Conservation (phyloP, 148 eudicot genomes). For the Selenicereus undatus region DNA sequence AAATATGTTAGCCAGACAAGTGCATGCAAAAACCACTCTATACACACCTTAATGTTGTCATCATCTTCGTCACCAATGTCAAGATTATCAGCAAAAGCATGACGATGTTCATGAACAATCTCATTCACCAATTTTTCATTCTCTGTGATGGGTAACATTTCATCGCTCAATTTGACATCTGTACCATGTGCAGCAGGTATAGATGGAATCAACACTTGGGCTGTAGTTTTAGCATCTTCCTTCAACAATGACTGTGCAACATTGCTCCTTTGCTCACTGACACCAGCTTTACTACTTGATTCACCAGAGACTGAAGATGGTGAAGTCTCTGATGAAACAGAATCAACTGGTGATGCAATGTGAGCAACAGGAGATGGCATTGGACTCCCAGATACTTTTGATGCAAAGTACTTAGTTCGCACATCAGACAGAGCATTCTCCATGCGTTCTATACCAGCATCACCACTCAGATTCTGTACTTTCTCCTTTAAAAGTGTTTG, state of each 20-base stretch:
- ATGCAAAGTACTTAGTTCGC: slow-evolving; percentile 58
- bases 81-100: slow-evolving; percentile 42
- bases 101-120: slow-evolving; percentile 63
- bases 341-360: slow-evolving; percentile 45
- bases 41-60: slow-evolving; percentile 50
- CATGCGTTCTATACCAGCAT: slow-evolving; percentile 86
- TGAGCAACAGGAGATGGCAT: slow-evolving; percentile 52
- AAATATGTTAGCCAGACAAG: neutral
- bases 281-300: slow-evolving; percentile 25
- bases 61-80: slow-evolving; percentile 40
- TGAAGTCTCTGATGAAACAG: slow-evolving; percentile 38
- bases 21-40: neutral
- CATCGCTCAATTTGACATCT: slow-evolving; percentile 19
- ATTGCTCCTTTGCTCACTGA: slow-evolving; percentile 30
- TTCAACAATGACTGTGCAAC: slow-evolving; percentile 74
- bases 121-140: slow-evolving; percentile 84
- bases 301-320: slow-evolving; percentile 34
- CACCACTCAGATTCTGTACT: slow-evolving; percentile 79
- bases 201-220: slow-evolving; percentile 36
- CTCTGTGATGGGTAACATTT: slow-evolving; percentile 31
- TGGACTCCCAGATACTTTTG: slow-evolving; percentile 58
- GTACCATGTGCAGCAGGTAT: slow-evolving; percentile 19
- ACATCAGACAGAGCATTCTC: slow-evolving; percentile 72
- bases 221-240: slow-evolving; percentile 36
- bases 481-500: slow-evolving; percentile 81